Percentiles rank a stretch among this genome's conserved stretches.
Conservation (phyloP, 2,329 filamentous ascomycete species). For the Ophiocordyceps camponoti-floridani region DNA sequence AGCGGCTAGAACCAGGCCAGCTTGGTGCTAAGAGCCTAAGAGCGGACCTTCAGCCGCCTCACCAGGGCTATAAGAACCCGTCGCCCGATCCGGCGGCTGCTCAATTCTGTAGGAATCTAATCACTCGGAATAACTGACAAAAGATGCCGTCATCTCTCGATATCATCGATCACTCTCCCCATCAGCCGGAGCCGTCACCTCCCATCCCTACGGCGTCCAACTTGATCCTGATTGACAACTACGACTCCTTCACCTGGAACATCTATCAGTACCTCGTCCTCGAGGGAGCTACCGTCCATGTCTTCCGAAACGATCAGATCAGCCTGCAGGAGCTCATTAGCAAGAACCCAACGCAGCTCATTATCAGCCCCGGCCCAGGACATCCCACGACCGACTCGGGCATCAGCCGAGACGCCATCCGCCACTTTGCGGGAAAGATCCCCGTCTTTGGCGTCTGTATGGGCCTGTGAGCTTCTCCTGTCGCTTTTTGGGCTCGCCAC, state of each 20-base stretch:
- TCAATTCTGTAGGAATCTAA: too few species aligned
- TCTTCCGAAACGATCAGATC: conserved; percentile 85
- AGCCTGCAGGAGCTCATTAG: conserved; percentile 67
- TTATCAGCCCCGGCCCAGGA: conserved; percentile 87
- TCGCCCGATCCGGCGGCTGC: too few species aligned
- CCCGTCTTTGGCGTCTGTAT: conserved; percentile 96
- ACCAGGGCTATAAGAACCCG: too few species aligned
- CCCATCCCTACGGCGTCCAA: conserved; percentile 70
- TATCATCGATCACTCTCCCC: conserved; percentile 67
- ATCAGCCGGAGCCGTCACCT: conserved; percentile 57
- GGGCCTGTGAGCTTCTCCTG: conserved; percentile 54
- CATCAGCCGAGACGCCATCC: conserved; percentile 80
- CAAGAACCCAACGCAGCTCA: conserved; percentile 78
- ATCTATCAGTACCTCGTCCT: conserved; percentile 95
- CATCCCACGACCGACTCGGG: conserved; percentile 86
- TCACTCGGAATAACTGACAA: too few species aligned
- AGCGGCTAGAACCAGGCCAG: too few species aligned
- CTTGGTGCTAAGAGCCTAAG: neutral
- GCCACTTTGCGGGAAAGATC: conserved; percentile 83
- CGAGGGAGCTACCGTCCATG: conserved; percentile 82
- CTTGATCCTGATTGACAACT: conserved; percentile 93
- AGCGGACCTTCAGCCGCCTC: too few species aligned
- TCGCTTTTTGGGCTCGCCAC: neutral
- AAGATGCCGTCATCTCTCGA: conserved; percentile 26
- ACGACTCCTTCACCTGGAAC: conserved; percentile 99